These are phyloP conservation scores for Phytophthora rubi DNA, from an alignment of 352 stramenopile species.

Conservation along the genomic window DNA sequence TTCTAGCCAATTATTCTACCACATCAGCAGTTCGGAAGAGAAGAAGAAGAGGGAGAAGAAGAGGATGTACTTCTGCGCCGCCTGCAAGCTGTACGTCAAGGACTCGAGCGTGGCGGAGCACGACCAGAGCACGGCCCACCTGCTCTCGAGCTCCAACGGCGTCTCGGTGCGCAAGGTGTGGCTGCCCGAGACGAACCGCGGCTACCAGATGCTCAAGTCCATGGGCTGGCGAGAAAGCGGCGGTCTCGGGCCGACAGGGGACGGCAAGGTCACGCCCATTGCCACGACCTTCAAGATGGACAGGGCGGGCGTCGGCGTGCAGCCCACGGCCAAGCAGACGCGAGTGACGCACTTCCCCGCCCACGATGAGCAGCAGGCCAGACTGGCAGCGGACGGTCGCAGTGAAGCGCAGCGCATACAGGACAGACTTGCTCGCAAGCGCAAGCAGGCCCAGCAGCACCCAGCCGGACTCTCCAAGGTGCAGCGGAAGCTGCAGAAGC, in stretches of 20 bases:
- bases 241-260: slow-evolving; percentile 41
- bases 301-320: slow-evolving; percentile 45
- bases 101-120: slow-evolving; percentile 58
- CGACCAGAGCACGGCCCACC: slow-evolving; percentile 58
- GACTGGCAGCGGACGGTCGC: slow-evolving; percentile 31
- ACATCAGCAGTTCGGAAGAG: slow-evolving; percentile 1
- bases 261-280: slow-evolving; percentile 55
- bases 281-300: slow-evolving; percentile 64
- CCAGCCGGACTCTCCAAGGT: slow-evolving; percentile 26
- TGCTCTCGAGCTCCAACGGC: slow-evolving; percentile 54
- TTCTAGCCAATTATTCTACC: slow-evolving; percentile 29
- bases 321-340: slow-evolving; percentile 28
- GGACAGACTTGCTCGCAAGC: slow-evolving; percentile 51
- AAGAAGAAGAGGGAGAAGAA: no score
- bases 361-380: slow-evolving; percentile 46
- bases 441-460: slow-evolving; percentile 40
- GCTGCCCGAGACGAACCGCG: slow-evolving; percentile 72
- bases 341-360: slow-evolving; percentile 54
- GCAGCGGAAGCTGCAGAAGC: slow-evolving; percentile 50
- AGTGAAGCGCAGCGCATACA: slow-evolving; percentile 52
- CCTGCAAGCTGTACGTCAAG: slow-evolving; percentile 68
- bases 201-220: slow-evolving; percentile 61
- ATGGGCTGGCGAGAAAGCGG: slow-evolving; percentile 64
- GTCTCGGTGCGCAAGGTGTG: slow-evolving; percentile 65
- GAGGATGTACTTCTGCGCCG: slow-evolving; percentile 67